Conservation (phyloP, 768 basidiomycete genomes). For the Mycena epipterygia region DNA sequence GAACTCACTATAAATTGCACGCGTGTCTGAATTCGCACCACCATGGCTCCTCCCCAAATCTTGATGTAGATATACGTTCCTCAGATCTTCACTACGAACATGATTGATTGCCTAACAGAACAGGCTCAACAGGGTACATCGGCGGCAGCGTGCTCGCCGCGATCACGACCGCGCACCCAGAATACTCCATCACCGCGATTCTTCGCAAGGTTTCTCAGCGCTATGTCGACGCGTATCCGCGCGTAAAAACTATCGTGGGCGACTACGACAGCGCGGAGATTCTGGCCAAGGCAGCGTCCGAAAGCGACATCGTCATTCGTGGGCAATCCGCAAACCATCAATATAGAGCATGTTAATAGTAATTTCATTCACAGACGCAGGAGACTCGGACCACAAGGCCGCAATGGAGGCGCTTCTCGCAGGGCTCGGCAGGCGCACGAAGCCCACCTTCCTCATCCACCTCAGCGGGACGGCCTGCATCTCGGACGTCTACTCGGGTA, state of each 20-base stretch:
- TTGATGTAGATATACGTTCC: conserved; percentile 24
- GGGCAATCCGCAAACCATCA: no score
- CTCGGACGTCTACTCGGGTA: conserved; percentile 16
- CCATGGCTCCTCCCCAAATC: conserved; percentile 10
- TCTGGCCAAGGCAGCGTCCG: conserved; percentile 15
- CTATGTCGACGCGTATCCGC: conserved; percentile 23
- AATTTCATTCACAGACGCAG: neutral
- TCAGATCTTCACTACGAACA: neutral
- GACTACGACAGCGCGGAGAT: conserved; percentile 25
- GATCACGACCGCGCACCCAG: conserved; percentile 20
- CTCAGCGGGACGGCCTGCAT: conserved; percentile 26
- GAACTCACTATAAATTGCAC: neutral
- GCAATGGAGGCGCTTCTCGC: conserved; percentile 20
- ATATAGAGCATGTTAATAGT: no score
- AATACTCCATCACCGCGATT: conserved; percentile 23
- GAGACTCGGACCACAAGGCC: conserved; percentile 32
- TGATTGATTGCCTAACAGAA: neutral
- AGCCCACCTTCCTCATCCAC: conserved; percentile 28
- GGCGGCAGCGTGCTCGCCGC: conserved; percentile 28
- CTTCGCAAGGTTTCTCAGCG: conserved; percentile 25
- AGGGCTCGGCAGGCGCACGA: conserved; percentile 17
- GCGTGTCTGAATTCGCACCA: neutral
- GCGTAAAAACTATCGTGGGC: conserved; percentile 22
- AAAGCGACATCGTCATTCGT: conserved; percentile 24
- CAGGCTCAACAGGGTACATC: conserved; percentile 27